Conservation (phyloP, 1,284 basidiomycete species). For the Sporisorium exsertum region DNA sequence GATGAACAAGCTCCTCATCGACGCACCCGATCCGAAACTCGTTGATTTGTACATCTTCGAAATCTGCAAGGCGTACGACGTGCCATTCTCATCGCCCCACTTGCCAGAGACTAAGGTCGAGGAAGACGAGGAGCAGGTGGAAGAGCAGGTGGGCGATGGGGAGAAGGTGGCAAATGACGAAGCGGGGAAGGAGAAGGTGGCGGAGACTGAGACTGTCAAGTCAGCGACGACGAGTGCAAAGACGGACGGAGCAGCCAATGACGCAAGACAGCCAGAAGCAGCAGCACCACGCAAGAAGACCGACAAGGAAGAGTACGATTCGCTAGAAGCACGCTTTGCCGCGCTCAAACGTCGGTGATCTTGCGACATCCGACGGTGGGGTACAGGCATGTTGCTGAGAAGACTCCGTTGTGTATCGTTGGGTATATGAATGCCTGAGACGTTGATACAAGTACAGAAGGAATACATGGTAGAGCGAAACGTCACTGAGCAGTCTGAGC, state of each 20-base stretch:
- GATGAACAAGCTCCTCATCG: slow-evolving; percentile 77
- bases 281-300: slow-evolving; percentile 26
- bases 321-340: slow-evolving; percentile 51
- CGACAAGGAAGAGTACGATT: slow-evolving; percentile 45
- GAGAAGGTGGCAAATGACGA: slow-evolving; percentile 9
- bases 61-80: slow-evolving; percentile 63
- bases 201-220: slow-evolving; percentile 9
- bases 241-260: slow-evolving; percentile 10
- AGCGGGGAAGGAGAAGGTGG: not conserved
- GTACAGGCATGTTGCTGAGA: not conserved
- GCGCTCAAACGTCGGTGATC: slow-evolving; percentile 43
- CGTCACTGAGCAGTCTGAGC: slow-evolving; percentile 25
- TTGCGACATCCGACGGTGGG: not conserved
- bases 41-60: slow-evolving; percentile 75
- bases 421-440: slow-evolving; percentile 13
- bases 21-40: slow-evolving; percentile 79
- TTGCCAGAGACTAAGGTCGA: slow-evolving; percentile 38
- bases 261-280: slow-evolving; percentile 17
- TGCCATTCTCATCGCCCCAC: slow-evolving; percentile 46
- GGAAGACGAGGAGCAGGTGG: slow-evolving; percentile 8
- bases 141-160: slow-evolving; percentile 6
- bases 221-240: not conserved
- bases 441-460: slow-evolving; percentile 11
- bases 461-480: slow-evolving; percentile 1
- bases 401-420: not conserved